Percentiles rank a stretch among this genome's conserved stretches.
Evolutionary conservation across 2,329 filamentous ascomycete species (phyloP).

Genomic region (Parafenestella ontariensis): DNA sequence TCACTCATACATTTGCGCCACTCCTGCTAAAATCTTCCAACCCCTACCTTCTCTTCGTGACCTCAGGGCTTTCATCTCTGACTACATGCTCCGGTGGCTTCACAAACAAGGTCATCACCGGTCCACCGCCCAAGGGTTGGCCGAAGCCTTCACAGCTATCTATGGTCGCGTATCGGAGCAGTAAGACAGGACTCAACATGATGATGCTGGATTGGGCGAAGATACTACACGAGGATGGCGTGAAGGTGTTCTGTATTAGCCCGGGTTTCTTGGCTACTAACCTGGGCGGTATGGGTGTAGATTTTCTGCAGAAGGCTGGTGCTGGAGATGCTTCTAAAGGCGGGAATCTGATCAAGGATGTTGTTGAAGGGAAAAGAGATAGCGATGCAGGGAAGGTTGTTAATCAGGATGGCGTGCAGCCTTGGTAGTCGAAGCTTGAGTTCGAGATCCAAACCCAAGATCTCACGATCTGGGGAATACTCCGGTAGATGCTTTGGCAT

Average conservation of each 20-base stretch:
- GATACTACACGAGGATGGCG: slow-evolving; percentile 53
- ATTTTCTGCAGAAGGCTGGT: slow-evolving; percentile 47
- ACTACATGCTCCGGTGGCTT: slow-evolving; percentile 33
- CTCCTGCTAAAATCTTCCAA: slow-evolving; percentile 46
- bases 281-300: slow-evolving; percentile 45
- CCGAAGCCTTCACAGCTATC: slow-evolving; percentile 49
- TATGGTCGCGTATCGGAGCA: slow-evolving; percentile 49
- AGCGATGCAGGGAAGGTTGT: slow-evolving; percentile 49
- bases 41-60: slow-evolving; percentile 51
- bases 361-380: slow-evolving; percentile 52
- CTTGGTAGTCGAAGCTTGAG: slow-evolving; percentile 38
- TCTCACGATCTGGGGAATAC: too few species aligned
- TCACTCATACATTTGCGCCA: slow-evolving; percentile 46
- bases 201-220: slow-evolving; percentile 58
- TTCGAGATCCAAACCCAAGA: too few species aligned
- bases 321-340: slow-evolving; percentile 48
- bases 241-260: slow-evolving; percentile 57
- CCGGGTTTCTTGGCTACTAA: slow-evolving; percentile 58
- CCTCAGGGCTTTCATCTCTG: slow-evolving; percentile 53
- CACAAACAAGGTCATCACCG: slow-evolving; percentile 30
- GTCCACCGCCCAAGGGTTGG: slow-evolving; percentile 53
- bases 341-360: slow-evolving; percentile 47
- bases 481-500: too few species aligned
- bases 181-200: slow-evolving; percentile 59
- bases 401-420: slow-evolving; percentile 42